Percentiles rank a stretch among this genome's conserved stretches.
Evolutionary conservation across 2,329 filamentous ascomycete species (phyloP).

Genomic region (Phaeosphaeriaceae sp.): DNA sequence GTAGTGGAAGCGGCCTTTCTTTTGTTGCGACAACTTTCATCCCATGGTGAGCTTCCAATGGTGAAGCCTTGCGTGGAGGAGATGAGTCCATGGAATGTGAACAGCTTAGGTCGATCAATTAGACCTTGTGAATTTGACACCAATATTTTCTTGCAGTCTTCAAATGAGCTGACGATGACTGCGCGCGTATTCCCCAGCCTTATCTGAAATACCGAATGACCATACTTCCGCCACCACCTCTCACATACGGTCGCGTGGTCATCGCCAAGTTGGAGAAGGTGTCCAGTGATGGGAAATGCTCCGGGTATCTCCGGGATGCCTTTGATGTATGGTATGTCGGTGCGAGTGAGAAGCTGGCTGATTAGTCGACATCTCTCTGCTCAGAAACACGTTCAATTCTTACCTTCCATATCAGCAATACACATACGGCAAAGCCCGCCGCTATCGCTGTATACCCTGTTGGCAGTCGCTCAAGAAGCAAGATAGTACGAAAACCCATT

Average conservation of each 20-base stretch:
- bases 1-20: conserved; percentile 60
- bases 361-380: not conserved
- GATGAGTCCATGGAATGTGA: conserved; percentile 63
- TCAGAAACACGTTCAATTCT: not conserved
- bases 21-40: conserved; percentile 61
- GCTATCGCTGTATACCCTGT: not conserved
- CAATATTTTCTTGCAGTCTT: conserved; percentile 60
- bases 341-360: conserved; percentile 34
- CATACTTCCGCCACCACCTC: conserved; percentile 58
- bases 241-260: conserved; percentile 62
- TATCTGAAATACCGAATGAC: conserved; percentile 60
- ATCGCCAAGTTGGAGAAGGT: conserved; percentile 60
- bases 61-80: conserved; percentile 60
- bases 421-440: not conserved
- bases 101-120: conserved; percentile 59
- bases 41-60: conserved; percentile 62
- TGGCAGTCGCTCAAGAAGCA: not conserved
- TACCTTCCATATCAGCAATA: conserved; percentile 11
- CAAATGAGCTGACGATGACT: conserved; percentile 62
- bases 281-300: conserved; percentile 58
- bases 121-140: conserved; percentile 58
- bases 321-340: conserved; percentile 59
- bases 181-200: conserved; percentile 61
- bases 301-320: conserved; percentile 60
- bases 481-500: no score